Conservation (phyloP, 148 eudicot species). For the Rhododendron molle region DNA sequence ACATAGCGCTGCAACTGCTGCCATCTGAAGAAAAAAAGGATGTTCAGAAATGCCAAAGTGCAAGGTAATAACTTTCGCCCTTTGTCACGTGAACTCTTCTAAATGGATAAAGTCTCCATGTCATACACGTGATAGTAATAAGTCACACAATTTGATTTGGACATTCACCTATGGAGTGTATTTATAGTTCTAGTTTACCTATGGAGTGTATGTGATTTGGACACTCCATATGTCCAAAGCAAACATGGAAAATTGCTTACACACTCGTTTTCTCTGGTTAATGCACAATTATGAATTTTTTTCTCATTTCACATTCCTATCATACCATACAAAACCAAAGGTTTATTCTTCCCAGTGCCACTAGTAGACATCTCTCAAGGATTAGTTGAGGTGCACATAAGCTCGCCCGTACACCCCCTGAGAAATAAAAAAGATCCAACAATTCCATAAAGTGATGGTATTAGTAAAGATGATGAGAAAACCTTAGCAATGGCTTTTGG, state of each 20-base stretch:
- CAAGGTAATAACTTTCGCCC: not conserved
- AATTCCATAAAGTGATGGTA: not conserved
- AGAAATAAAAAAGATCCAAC: not conserved
- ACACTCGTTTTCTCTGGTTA: not conserved
- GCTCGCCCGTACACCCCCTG: not conserved
- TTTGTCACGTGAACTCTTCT: not conserved
- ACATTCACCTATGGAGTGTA: not conserved
- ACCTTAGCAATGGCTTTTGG: slow-evolving; percentile 95
- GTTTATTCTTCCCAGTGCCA: not conserved
- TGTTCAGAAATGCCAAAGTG: not conserved
- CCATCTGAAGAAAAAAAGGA: slow-evolving; percentile 51
- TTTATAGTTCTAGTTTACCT: too few relatives aligned
- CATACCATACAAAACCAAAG: not conserved
- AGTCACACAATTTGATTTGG: not conserved
- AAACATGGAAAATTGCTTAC: not conserved
- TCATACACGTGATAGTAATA: not conserved
- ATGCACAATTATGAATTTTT: not conserved
- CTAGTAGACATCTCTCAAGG: not conserved
- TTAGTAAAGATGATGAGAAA: not conserved
- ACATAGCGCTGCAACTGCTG: slow-evolving; percentile 94
- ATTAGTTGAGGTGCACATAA: not conserved
- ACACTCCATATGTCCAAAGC: not conserved
- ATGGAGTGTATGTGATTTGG: not conserved
- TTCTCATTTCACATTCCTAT: not conserved
- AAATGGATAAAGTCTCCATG: not conserved